These are phyloP conservation scores for Pontederia crassipes DNA, from an alignment of 176 grass and related monocot species.

Conservation along the genomic window DNA sequence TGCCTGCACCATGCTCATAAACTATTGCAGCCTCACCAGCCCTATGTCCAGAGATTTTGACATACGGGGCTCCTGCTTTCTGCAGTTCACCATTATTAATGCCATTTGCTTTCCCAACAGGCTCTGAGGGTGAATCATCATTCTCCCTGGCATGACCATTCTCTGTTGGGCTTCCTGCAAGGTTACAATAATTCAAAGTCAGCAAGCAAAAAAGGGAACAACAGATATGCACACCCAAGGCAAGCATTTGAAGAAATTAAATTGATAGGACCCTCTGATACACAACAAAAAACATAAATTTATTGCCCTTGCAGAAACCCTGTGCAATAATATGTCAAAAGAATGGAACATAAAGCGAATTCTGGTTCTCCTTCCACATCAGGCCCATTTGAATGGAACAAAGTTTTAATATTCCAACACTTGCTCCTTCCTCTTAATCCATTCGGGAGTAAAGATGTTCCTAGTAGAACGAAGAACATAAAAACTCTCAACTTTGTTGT, in stretches of 20 bases:
- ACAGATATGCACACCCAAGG: background rate
- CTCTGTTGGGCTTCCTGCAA: conserved; percentile 26
- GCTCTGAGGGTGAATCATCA: conserved; percentile 10
- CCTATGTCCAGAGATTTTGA: conserved; percentile 13
- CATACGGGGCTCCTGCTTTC: conserved; percentile 9
- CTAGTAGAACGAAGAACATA: too few relatives aligned
- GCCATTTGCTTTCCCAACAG: conserved; percentile 31
- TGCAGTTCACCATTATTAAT: conserved; percentile 10
- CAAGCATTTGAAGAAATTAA: too few relatives aligned
- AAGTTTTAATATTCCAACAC: too few relatives aligned
- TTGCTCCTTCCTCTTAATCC: too few relatives aligned
- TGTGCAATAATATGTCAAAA: background rate
- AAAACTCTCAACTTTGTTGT: too few relatives aligned
- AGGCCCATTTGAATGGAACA: too few relatives aligned
- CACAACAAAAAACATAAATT: too few relatives aligned
- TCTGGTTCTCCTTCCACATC: background rate
- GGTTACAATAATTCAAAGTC: background rate
- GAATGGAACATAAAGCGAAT: too few relatives aligned
- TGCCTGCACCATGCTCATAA: conserved; percentile 25
- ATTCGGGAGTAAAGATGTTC: too few relatives aligned
- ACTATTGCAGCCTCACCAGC: conserved; percentile 14
- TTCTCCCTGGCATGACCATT: conserved; percentile 5
- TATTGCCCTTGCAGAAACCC: too few relatives aligned
- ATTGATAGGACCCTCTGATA: too few relatives aligned
- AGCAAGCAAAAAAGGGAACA: background rate